A percentile compares a stretch with the other conserved stretches of the same genome.
Conservation (phyloP, 1,139 yeast species). For the Kluyveromyces marxianus region DNA sequence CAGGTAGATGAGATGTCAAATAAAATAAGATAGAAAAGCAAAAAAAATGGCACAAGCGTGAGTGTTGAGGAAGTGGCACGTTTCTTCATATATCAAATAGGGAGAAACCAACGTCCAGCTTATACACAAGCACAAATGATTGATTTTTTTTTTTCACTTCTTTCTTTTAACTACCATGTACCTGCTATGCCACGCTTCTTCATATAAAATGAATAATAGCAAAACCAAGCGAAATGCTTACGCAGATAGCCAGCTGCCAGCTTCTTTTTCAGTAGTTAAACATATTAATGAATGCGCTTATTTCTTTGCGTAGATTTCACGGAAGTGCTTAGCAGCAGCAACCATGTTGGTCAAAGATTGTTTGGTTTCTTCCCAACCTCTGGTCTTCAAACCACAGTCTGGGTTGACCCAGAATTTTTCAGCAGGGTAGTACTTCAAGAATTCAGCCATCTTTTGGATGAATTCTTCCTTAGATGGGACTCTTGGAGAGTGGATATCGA, state of each 20-base stretch:
- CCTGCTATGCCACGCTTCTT: too few species aligned
- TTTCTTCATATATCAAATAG: not conserved
- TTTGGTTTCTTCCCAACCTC: constrained; percentile 90
- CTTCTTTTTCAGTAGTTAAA: not conserved
- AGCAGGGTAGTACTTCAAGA: constrained; percentile 94
- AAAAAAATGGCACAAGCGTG: too few species aligned
- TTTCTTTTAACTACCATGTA: too few species aligned
- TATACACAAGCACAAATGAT: too few species aligned
- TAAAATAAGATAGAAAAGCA: constrained; percentile 1
- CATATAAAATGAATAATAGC: too few species aligned
- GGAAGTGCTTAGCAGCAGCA: constrained; percentile 94
- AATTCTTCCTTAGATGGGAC: constrained; percentile 97
- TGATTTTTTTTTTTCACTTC: too few species aligned
- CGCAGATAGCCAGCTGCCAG: too few species aligned
- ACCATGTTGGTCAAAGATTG: constrained; percentile 94
- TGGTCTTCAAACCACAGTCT: constrained; percentile 98
- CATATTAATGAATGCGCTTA: constrained; percentile 7
- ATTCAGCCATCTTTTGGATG: constrained; percentile 85
- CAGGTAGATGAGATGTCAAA: not conserved
- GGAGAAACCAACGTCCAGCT: too few species aligned
- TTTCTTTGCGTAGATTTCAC: constrained; percentile 46
- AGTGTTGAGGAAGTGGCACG: too few species aligned
- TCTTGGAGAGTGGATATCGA: constrained; percentile 99
- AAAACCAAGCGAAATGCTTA: too few species aligned
- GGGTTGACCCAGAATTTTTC: constrained; percentile 99